Evolutionary conservation across 2,329 filamentous ascomycete genomes (phyloP).

Genomic region (Calcarisporium arbuscula): DNA sequence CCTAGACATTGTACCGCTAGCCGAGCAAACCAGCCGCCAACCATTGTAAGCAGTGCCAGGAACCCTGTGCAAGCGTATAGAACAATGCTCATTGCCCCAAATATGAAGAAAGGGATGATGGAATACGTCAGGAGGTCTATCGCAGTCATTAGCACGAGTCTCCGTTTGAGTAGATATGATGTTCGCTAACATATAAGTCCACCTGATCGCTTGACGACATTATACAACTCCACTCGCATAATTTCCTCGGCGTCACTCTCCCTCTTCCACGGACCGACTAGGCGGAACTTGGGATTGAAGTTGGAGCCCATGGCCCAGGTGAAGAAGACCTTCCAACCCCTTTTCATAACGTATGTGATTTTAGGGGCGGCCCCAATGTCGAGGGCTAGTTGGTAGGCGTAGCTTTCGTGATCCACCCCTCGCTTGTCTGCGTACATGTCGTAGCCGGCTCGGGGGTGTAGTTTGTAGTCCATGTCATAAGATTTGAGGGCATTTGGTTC

Average conservation of each 20-base stretch:
- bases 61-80: constrained; percentile 18
- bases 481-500: constrained; percentile 18
- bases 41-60: constrained; percentile 5
- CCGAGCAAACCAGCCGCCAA: background rate
- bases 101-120: constrained; percentile 27
- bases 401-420: constrained; percentile 43
- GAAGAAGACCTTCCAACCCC: constrained; percentile 31
- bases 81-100: constrained; percentile 24
- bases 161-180: too few species aligned
- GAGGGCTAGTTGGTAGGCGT: constrained; percentile 42
- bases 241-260: constrained; percentile 26
- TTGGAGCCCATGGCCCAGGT: constrained; percentile 43
- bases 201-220: constrained; percentile 28
- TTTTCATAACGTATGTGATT: constrained; percentile 24
- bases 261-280: constrained; percentile 38
- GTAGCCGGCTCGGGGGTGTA: constrained; percentile 27
- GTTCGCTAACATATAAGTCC: constrained; percentile 32
- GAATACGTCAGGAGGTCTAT: constrained; percentile 30
- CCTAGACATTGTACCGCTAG: background rate
- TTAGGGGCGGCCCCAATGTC: constrained; percentile 39
- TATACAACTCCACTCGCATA: constrained; percentile 36
- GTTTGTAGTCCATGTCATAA: constrained; percentile 34
- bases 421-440: constrained; percentile 27
- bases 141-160: too few species aligned
- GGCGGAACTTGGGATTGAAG: constrained; percentile 42